A percentile compares a stretch with the other conserved stretches of the same genome.
phyloP scores from a whole-genome alignment of 2,329 filamentous ascomycete genomes.

The Aspergillus tamarii region DNA sequence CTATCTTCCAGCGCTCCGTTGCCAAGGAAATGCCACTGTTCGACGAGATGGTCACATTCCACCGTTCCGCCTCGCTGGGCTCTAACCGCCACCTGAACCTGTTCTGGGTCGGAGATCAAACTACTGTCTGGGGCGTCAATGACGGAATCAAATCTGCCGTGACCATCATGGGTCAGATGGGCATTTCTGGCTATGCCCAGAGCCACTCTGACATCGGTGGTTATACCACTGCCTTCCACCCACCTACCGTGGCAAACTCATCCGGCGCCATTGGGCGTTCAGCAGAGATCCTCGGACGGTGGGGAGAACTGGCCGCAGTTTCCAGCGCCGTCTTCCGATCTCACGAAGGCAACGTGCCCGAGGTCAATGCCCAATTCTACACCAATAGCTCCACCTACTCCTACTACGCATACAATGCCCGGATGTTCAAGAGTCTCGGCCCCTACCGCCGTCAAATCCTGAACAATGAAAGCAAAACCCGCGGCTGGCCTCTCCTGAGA shows the following conservation, averaged over 20 bases:
- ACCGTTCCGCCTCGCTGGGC: conserved; percentile 37
- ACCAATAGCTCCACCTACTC: conserved; percentile 37
- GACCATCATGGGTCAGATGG: not conserved
- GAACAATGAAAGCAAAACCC: not conserved
- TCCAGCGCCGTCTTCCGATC: conserved; percentile 21
- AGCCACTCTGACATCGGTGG: not conserved
- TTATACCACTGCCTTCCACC: not conserved
- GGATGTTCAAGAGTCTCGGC: conserved; percentile 38
- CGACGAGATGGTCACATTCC: conserved; percentile 30
- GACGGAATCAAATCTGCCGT: conserved; percentile 19
- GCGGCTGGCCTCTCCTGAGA: not conserved
- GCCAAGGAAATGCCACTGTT: conserved; percentile 19
- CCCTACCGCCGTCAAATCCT: conserved; percentile 31
- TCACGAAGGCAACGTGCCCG: conserved; percentile 43
- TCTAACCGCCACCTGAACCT: conserved; percentile 40
- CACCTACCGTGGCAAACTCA: not conserved
- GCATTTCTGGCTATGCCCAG: not conserved
- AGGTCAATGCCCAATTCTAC: conserved; percentile 43
- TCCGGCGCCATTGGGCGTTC: not conserved
- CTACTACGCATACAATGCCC: conserved; percentile 41
- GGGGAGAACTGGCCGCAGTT: not conserved
- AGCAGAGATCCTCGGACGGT: not conserved
- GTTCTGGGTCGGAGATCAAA: conserved; percentile 45
- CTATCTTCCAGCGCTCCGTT: not conserved
- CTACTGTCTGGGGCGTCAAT: conserved; percentile 37